A percentile compares a stretch with the other conserved stretches of the same genome.
Evolutionary conservation across 2,329 filamentous ascomycete species (phyloP).

Genomic region (Rugonectria rugulosa): DNA sequence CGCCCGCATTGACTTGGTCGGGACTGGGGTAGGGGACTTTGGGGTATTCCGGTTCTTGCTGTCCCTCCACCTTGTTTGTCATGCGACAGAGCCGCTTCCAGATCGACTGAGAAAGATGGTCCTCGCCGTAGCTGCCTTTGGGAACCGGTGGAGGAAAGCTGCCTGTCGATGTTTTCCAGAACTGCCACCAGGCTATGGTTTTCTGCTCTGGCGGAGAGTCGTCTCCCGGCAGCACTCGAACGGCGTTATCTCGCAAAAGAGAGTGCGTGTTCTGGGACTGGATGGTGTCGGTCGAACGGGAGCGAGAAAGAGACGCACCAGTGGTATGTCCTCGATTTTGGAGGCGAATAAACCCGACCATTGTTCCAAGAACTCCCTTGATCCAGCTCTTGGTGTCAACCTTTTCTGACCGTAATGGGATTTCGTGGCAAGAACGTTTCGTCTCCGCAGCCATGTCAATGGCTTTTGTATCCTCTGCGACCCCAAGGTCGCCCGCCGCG

Average conservation of each 20-base stretch:
- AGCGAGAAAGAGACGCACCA: not conserved
- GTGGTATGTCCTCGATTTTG: not conserved
- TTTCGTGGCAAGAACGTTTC: not conserved
- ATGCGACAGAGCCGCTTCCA: slow-evolving; percentile 61
- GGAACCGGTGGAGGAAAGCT: slow-evolving; percentile 69
- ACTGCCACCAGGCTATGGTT: slow-evolving; percentile 66
- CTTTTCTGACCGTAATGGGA: not conserved
- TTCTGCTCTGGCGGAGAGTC: slow-evolving; percentile 62
- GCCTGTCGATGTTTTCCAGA: slow-evolving; percentile 70
- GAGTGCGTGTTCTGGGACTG: not conserved
- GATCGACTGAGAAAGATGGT: slow-evolving; percentile 59
- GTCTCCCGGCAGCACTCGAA: slow-evolving; percentile 51
- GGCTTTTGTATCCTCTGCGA: slow-evolving; percentile 70
- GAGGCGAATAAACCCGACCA: not conserved
- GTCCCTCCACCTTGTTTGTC: slow-evolving; percentile 50
- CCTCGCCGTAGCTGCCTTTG: slow-evolving; percentile 57
- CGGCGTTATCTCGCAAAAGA: slow-evolving; percentile 53
- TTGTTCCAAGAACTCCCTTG: not conserved
- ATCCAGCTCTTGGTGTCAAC: not conserved
- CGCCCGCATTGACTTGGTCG: slow-evolving; percentile 64
- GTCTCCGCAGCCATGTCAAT: slow-evolving; percentile 48
- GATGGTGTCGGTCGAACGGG: not conserved
- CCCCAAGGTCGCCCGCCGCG: too few relatives aligned
- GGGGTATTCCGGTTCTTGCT: slow-evolving; percentile 65
- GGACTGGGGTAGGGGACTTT: slow-evolving; percentile 68